Evolutionary conservation across 352 stramenopile genomes (phyloP).

Genomic region (Phytophthora cryptogea): DNA sequence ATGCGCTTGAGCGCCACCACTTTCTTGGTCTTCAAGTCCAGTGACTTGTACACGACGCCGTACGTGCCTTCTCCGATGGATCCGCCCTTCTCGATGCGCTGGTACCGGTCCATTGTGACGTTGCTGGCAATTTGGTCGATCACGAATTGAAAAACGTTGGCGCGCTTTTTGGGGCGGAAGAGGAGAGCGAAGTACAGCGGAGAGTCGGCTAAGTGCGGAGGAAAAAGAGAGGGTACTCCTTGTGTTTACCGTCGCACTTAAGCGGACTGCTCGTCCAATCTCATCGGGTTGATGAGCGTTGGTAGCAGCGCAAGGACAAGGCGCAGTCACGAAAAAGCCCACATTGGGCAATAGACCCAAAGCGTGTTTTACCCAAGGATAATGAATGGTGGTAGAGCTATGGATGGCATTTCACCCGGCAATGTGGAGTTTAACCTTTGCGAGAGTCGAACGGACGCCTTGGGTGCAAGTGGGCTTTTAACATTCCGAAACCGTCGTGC

Average conservation of each 20-base stretch:
- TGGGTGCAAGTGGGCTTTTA: not conserved
- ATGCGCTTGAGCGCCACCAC: conserved; percentile 97
- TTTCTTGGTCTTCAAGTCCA: conserved; percentile 90
- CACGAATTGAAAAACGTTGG: conserved; percentile 14
- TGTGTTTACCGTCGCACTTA: too few relatives aligned
- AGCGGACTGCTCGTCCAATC: conserved; percentile 21
- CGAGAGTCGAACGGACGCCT: too few relatives aligned
- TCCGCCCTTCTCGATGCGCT: conserved; percentile 93
- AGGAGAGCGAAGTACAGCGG: not conserved
- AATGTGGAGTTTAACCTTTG: not conserved
- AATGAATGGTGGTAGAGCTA: too few relatives aligned
- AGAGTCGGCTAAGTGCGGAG: not conserved
- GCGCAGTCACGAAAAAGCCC: conserved; percentile 5
- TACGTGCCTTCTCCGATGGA: conserved; percentile 96
- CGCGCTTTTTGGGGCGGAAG: conserved; percentile 27
- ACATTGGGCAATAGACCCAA: too few relatives aligned
- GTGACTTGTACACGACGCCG: conserved; percentile 96
- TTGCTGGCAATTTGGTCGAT: not conserved
- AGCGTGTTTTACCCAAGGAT: too few relatives aligned
- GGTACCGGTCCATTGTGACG: conserved; percentile 84
- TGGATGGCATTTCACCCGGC: not conserved
- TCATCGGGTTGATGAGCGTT: conserved; percentile 16
- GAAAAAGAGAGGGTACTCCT: not conserved
- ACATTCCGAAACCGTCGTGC: not conserved
- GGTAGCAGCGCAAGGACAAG: conserved; percentile 1